Base-by-base conservation (phyloP, 306 rosid species). In the Pyrus bretschneideri region DNA sequence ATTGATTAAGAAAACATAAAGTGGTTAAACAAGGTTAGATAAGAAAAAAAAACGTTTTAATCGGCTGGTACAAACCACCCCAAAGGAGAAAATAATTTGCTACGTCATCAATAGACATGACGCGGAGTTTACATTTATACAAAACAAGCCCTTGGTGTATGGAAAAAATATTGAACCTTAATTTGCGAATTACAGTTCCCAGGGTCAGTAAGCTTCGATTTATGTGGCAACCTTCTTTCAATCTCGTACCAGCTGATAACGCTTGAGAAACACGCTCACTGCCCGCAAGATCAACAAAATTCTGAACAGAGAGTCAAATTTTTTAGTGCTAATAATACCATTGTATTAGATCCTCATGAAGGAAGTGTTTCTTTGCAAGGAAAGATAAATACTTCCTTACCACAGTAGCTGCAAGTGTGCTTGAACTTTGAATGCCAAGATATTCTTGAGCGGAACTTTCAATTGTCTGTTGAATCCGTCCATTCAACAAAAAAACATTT, bases 221-320 rank as follows among this genome's bases (percentile, higher is more conserved):
- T 72, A 94, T 94, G 87, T 94, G 96, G 83, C 91, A 84, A 30
- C 98, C 97, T 89, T 94, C 98, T 82, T 96, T 94, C 80, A 94
- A 73, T 85, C 95, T 90, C 78, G 93, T 40, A 54, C 97, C 96
- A 31, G 85, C 94, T 54, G 98, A 89, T 75, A 84, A 60, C 44
- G 96, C 66, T 79, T 92, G 98, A 88, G 97, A 82, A 87, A 93
- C 87, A 46, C 97, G 97, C 78, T 94, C 98, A 52, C 96, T 94
- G 25, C 98, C 98, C 6, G 98, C 97, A 69, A 91, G 89, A 85
- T 91, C 98, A 68, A 91, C 98, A 81, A 94, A 92, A 82, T 89
- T 90, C 97, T 94, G 95, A 44, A 63, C 64, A 78, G 71, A 69
- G 62, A 79, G 62, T 60, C 63, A 70, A 67, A 38, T 29, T 63